Evolutionary conservation across 2,329 filamentous ascomycete species (phyloP).

Genomic region (Fusarium mundagurra): DNA sequence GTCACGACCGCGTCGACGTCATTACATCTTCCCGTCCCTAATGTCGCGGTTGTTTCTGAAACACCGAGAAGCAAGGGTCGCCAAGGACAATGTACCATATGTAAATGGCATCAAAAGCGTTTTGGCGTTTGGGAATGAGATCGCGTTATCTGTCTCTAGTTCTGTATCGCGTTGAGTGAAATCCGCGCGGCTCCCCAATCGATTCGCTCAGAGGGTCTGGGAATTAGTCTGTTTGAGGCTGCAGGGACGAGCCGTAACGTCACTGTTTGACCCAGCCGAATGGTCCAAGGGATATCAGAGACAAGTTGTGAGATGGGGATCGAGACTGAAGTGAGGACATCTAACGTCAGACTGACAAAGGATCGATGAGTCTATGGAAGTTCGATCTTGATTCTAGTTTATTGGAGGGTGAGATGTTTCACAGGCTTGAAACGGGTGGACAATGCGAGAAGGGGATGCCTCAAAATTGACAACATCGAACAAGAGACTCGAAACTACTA

Average conservation of each 20-base stretch:
- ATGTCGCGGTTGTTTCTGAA: not conserved
- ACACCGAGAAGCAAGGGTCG: slow-evolving; percentile 25
- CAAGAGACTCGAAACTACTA: slow-evolving; percentile 5
- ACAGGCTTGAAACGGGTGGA: slow-evolving; percentile 15
- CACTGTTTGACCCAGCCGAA: slow-evolving; percentile 13
- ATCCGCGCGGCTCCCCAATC: not conserved
- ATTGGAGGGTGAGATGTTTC: slow-evolving; percentile 31
- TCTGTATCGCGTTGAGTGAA: not conserved
- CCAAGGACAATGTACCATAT: slow-evolving; percentile 17
- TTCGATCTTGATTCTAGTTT: slow-evolving; percentile 27
- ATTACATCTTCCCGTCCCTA: not conserved
- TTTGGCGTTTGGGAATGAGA: slow-evolving; percentile 22
- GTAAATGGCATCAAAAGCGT: slow-evolving; percentile 26
- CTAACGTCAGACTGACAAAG: slow-evolving; percentile 1
- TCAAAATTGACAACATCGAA: not conserved
- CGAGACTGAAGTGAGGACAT: slow-evolving; percentile 17
- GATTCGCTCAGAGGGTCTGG: not conserved
- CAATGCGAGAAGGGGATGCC: slow-evolving; percentile 4
- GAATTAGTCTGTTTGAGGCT: slow-evolving; percentile 12
- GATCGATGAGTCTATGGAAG: slow-evolving; percentile 28
- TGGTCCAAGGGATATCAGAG: slow-evolving; percentile 10
- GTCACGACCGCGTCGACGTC: slow-evolving; percentile 10
- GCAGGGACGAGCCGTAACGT: slow-evolving; percentile 26
- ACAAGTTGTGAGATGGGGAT: slow-evolving; percentile 1
- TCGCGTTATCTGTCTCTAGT: slow-evolving; percentile 1